Percentiles rank a stretch among this genome's conserved stretches.
Conservation (phyloP, 495 filamentous ascomycete genomes). For the Aspergillus heteromorphus region DNA sequence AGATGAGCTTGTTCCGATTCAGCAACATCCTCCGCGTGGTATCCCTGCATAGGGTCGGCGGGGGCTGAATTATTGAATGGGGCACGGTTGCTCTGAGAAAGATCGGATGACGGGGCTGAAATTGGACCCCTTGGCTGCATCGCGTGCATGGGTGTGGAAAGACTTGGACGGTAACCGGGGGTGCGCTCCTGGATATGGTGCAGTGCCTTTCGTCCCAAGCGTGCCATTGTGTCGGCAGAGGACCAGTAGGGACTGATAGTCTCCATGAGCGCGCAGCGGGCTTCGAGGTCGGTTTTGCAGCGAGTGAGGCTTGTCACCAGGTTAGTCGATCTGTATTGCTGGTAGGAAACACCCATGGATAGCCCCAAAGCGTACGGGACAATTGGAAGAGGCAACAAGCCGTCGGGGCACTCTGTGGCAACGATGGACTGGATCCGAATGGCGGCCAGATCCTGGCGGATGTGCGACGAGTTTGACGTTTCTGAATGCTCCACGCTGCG, state of each 20-base stretch:
- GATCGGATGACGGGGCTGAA: background rate
- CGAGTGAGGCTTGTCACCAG: slow-evolving; percentile 58
- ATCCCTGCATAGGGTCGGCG: background rate
- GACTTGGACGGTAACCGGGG: background rate
- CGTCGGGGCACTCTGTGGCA: slow-evolving; percentile 45
- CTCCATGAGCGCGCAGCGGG: slow-evolving; percentile 52
- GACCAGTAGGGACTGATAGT: slow-evolving; percentile 53
- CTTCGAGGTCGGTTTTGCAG: slow-evolving; percentile 54
- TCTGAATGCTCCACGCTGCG: slow-evolving; percentile 31
- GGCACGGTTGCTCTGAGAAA: background rate
- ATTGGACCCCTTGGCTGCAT: background rate
- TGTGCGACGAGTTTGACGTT: slow-evolving; percentile 43
- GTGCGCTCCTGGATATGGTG: slow-evolving; percentile 23
- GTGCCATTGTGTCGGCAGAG: slow-evolving; percentile 57
- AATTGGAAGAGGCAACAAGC: slow-evolving; percentile 56
- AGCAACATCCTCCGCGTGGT: background rate
- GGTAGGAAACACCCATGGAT: slow-evolving; percentile 64
- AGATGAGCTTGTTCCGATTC: background rate
- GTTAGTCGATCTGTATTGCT: slow-evolving; percentile 62
- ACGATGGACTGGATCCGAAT: slow-evolving; percentile 60
- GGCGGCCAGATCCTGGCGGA: slow-evolving; percentile 59
- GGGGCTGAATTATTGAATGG: background rate
- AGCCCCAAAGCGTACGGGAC: slow-evolving; percentile 64
- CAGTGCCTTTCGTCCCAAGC: slow-evolving; percentile 44
- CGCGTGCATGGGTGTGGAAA: background rate